phyloP scores from a whole-genome alignment of 345 rosid species.

The Salix viminalis region DNA sequence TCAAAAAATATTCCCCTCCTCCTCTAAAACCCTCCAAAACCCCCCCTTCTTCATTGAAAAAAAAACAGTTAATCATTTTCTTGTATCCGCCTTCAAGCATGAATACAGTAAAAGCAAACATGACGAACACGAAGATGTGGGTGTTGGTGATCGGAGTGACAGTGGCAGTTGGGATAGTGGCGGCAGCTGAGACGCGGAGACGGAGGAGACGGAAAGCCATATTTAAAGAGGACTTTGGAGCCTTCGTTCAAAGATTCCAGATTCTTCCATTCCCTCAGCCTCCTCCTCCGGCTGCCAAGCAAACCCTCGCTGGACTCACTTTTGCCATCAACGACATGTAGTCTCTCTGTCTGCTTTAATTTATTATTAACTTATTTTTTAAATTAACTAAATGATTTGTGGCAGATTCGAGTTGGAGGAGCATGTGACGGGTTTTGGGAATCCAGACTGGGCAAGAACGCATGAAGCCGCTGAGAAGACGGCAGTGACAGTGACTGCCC shows the following conservation, averaged over 20 bases:
- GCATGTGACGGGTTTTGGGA: constrained; percentile 75
- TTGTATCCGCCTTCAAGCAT: no score
- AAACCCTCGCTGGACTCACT: constrained; percentile 60
- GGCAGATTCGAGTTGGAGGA: constrained; percentile 80
- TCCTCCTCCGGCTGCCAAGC: constrained; percentile 83
- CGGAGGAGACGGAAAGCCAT: constrained; percentile 41
- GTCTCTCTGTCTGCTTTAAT: constrained; percentile 8
- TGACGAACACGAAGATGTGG: constrained; percentile 71
- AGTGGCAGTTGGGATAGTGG: constrained; percentile 58
- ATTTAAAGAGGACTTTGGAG: constrained; percentile 57
- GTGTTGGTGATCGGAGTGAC: constrained; percentile 66
- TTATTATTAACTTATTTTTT: neutral
- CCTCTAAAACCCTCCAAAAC: constrained; percentile 13
- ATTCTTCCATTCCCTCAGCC: constrained; percentile 75
- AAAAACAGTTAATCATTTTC: no score
- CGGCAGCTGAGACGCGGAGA: constrained; percentile 62
- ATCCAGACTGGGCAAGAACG: constrained; percentile 73
- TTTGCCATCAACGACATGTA: constrained; percentile 80
- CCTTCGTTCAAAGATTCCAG: constrained; percentile 66
- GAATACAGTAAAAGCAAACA: constrained; percentile 22
- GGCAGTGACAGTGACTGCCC: constrained; percentile 59
- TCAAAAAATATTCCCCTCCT: neutral
- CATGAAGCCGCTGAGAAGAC: constrained; percentile 69
- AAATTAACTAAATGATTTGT: neutral
- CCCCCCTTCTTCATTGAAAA: neutral